Evolutionary conservation across 495 filamentous ascomycete genomes (phyloP).

Genomic region (Hypoxylon trugodes): DNA sequence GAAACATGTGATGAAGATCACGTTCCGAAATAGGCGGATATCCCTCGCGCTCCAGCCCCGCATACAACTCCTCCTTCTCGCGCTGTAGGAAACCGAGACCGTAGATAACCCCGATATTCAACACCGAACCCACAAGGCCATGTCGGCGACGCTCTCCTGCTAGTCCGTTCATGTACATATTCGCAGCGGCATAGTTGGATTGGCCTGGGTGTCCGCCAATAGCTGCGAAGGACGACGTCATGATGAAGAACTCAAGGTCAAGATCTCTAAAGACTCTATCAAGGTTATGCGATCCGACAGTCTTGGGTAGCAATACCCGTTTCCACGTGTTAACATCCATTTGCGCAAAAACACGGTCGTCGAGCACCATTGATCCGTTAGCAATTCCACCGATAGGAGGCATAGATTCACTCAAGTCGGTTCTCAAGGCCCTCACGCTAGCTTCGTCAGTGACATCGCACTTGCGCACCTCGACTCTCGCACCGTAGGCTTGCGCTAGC

Average conservation of each 20-base stretch:
- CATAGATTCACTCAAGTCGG: constrained; percentile 30
- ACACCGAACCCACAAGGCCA: constrained; percentile 51
- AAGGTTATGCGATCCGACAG: constrained; percentile 53
- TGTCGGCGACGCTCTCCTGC: constrained; percentile 47
- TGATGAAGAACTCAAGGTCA: constrained; percentile 58
- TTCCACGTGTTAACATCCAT: constrained; percentile 55
- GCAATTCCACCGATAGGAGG: constrained; percentile 57
- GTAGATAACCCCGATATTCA: constrained; percentile 66
- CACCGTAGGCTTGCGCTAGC: constrained; percentile 42
- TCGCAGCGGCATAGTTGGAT: constrained; percentile 64
- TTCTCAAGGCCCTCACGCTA: constrained; percentile 42
- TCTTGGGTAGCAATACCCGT: constrained; percentile 55
- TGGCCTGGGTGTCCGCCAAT: constrained; percentile 59
- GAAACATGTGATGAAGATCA: constrained; percentile 67
- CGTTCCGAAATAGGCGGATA: constrained; percentile 65
- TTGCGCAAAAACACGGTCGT: constrained; percentile 56
- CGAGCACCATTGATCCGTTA: constrained; percentile 65
- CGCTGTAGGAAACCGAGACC: constrained; percentile 65
- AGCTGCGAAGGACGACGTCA: constrained; percentile 58
- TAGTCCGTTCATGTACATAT: constrained; percentile 62
- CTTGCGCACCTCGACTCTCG: constrained; percentile 44
- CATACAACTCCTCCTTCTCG: constrained; percentile 53
- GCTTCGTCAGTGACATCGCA: constrained; percentile 48
- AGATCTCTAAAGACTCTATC: constrained; percentile 43
- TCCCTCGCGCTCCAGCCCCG: constrained; percentile 52